Evolutionary conservation across 1,284 basidiomycete species (phyloP).

Genomic region (Ganoderma boninense): DNA sequence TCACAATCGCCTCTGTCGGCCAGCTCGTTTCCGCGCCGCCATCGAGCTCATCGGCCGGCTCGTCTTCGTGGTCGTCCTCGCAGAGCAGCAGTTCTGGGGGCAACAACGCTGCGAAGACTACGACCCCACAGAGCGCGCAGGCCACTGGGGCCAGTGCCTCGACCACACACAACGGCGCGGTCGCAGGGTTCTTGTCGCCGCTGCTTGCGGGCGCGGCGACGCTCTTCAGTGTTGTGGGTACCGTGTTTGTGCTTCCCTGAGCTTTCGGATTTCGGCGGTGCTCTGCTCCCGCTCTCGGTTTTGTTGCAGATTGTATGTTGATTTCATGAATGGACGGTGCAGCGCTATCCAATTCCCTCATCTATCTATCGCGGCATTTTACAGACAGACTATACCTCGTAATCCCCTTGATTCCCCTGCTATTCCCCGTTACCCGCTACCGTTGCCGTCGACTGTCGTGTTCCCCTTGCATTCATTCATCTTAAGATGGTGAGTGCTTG

Average conservation of each 20-base stretch:
- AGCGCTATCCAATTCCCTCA: neutral
- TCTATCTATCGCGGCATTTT: neutral
- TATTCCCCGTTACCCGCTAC: neutral
- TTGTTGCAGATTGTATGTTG: neutral
- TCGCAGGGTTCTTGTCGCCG: conserved; percentile 8
- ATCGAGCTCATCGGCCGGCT: conserved; percentile 7
- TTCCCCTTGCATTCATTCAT: too few species aligned
- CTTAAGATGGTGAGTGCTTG: neutral
- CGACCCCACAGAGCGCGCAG: conserved; percentile 9
- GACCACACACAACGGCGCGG: conserved; percentile 26
- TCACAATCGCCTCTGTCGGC: conserved; percentile 31
- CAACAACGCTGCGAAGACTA: conserved; percentile 6
- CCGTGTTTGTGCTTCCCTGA: conserved; percentile 28
- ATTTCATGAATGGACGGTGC: neutral
- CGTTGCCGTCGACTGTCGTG: neutral
- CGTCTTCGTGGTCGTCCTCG: neutral
- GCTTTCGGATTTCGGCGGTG: neutral
- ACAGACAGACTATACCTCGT: neutral
- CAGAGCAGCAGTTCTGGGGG: conserved; percentile 2
- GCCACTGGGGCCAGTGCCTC: conserved; percentile 10
- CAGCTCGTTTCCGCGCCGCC: conserved; percentile 13
- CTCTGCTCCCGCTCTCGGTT: neutral
- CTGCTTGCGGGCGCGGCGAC: conserved; percentile 25
- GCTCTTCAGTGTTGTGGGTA: conserved; percentile 24
- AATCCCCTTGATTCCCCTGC: neutral